Conservation (phyloP, 2,329 filamentous ascomycete genomes). For the Venturia pyrina region DNA sequence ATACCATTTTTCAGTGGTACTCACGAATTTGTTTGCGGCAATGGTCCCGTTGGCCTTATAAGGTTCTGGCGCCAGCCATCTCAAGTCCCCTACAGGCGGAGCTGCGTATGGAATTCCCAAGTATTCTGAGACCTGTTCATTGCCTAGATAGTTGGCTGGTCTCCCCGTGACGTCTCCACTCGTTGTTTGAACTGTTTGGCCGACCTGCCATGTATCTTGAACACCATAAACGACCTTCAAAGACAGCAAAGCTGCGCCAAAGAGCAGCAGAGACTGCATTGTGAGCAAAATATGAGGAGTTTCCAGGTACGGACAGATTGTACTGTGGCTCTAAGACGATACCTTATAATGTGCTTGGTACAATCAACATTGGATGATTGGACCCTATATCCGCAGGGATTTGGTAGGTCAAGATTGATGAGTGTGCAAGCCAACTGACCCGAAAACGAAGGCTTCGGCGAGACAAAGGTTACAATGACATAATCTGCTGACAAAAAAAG, state of each 20-base stretch:
- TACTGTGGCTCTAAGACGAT: background rate
- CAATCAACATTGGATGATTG: background rate
- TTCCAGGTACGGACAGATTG: too few relatives aligned
- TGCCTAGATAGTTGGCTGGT: constrained; percentile 17
- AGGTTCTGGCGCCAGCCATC: constrained; percentile 23
- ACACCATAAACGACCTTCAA: background rate
- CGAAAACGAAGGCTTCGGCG: background rate
- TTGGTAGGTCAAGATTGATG: background rate
- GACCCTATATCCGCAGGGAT: background rate
- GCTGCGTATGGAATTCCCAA: constrained; percentile 27
- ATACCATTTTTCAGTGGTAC: background rate
- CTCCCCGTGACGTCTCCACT: constrained; percentile 26
- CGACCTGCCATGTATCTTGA: constrained; percentile 9
- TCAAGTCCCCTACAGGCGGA: constrained; percentile 23
- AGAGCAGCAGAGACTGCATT: background rate
- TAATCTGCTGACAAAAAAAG: background rate
- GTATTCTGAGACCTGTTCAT: constrained; percentile 22
- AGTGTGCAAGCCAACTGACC: background rate
- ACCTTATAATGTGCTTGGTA: background rate
- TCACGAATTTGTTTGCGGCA: constrained; percentile 8
- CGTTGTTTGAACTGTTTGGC: constrained; percentile 22
- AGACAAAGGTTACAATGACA: background rate
- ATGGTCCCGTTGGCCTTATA: constrained; percentile 20
- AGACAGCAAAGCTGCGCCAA: background rate
- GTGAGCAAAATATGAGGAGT: background rate